phyloP scores from a whole-genome alignment of 106 monocot genomes.

The Allium cepa region DNA sequence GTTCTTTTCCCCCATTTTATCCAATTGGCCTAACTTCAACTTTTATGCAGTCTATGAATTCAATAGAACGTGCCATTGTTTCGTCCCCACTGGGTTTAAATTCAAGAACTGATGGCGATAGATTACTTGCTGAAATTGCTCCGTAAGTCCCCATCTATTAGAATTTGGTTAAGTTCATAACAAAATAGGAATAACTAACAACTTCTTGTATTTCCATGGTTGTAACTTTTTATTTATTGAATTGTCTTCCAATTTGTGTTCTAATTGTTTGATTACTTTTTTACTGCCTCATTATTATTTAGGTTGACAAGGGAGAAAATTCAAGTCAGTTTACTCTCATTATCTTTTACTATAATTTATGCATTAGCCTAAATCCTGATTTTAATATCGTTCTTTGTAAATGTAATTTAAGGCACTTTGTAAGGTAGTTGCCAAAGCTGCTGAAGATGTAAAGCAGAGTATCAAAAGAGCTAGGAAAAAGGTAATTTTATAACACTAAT shows the following conservation, averaged over 20 bases:
- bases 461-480: conserved; percentile 96
- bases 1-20: too few species aligned
- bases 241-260: too few species aligned
- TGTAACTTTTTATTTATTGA: too few species aligned
- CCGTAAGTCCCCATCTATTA: conserved; percentile 30
- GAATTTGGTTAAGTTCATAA: too few species aligned
- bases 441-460: conserved; percentile 93
- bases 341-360: too few species aligned
- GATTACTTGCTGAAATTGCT: conserved; percentile 74
- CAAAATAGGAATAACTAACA: too few species aligned
- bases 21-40: too few species aligned
- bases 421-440: conserved; percentile 73
- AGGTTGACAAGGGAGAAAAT: conserved; percentile 88
- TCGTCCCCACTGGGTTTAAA: conserved; percentile 88
- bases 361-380: too few species aligned
- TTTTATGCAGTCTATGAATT: conserved; percentile 47
- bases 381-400: background rate
- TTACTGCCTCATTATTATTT: background rate
- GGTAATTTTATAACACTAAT: conserved; percentile 8
- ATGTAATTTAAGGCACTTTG: conserved; percentile 55
- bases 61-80: conserved; percentile 75
- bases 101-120: conserved; percentile 65
- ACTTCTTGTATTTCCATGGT: too few species aligned
- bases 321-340: conserved; percentile 42
- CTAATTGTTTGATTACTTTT: background rate